phyloP scores from a whole-genome alignment of 306 rosid genomes.

The apple (Malus domestica) region DNA sequence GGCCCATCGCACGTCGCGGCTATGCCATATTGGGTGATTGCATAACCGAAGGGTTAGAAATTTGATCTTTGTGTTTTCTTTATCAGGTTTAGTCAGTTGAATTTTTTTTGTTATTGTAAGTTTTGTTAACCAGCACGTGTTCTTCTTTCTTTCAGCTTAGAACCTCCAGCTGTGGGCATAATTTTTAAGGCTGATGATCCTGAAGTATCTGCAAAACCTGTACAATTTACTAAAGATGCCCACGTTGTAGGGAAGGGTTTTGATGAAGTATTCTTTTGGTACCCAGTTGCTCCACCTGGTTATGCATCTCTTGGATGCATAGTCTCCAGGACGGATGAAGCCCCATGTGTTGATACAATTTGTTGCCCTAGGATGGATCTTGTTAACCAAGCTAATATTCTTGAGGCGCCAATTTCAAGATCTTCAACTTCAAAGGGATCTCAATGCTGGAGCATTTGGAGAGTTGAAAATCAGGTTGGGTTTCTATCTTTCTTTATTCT shows the following conservation, averaged over 20 bases:
- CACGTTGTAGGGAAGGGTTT: constrained; percentile 69
- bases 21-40: constrained; percentile 87
- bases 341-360: constrained; percentile 54
- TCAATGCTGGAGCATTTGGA: constrained; percentile 98
- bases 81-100: not conserved
- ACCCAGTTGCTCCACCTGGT: constrained; percentile 96
- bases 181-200: constrained; percentile 75
- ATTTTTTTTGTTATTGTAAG: constrained; percentile 5
- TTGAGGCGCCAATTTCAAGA: constrained; percentile 78
- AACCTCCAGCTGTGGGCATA: constrained; percentile 91
- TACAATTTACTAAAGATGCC: constrained; percentile 90
- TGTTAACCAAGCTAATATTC: constrained; percentile 78
- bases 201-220: constrained; percentile 80
- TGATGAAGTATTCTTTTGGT: constrained; percentile 93
- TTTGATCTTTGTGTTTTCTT: constrained; percentile 9
- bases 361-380: constrained; percentile 99
- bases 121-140: constrained; percentile 12
- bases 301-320: constrained; percentile 94
- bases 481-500: not conserved
- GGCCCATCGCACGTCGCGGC: constrained; percentile 73
- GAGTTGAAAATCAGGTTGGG: constrained; percentile 74
- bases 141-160: constrained; percentile 59
- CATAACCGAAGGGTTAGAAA: constrained; percentile 86
- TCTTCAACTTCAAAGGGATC: constrained; percentile 72
- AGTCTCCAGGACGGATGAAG: constrained; percentile 71